These are phyloP conservation scores for Grosmannia huntii DNA, from an alignment of 2,329 filamentous ascomycete species.

Conservation along the genomic window DNA sequence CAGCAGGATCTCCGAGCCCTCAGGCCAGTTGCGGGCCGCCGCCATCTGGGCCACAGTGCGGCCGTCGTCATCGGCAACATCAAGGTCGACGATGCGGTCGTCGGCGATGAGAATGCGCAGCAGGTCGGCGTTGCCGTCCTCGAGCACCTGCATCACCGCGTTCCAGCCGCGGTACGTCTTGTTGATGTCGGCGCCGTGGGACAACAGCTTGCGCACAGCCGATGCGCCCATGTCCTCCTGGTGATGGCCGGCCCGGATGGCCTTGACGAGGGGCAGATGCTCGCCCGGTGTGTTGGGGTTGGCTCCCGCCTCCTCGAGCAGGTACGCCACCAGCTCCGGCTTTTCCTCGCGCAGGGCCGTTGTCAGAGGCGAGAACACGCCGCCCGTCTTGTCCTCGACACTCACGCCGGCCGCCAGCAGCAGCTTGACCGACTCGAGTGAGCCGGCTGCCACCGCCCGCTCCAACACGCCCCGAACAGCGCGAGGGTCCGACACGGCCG, in stretches of 20 bases:
- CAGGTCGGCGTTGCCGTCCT: slow-evolving; percentile 46
- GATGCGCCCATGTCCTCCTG: slow-evolving; percentile 48
- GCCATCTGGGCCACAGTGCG: slow-evolving; percentile 42
- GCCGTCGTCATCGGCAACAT: slow-evolving; percentile 15
- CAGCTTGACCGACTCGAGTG: slow-evolving; percentile 54
- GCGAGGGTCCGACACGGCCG: slow-evolving; percentile 41
- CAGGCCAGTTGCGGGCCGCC: slow-evolving; percentile 42
- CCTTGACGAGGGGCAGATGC: slow-evolving; percentile 59
- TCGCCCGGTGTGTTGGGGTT: slow-evolving; percentile 39
- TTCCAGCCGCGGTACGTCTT: slow-evolving; percentile 55
- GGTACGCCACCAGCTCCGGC: slow-evolving; percentile 39
- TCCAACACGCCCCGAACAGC: slow-evolving; percentile 18
- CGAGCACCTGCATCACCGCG: slow-evolving; percentile 50
- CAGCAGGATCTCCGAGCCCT: slow-evolving; percentile 36
- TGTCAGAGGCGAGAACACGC: slow-evolving; percentile 45
- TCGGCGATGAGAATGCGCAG: slow-evolving; percentile 35
- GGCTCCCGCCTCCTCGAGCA: slow-evolving; percentile 14
- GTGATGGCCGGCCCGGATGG: slow-evolving; percentile 44
- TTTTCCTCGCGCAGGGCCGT: slow-evolving; percentile 24
- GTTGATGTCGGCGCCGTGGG: slow-evolving; percentile 54
- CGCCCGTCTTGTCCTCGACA: slow-evolving; percentile 59
- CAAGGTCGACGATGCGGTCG: slow-evolving; percentile 13
- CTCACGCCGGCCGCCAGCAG: slow-evolving; percentile 51
- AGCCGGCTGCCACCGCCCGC: slow-evolving; percentile 33
- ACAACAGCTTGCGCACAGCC: slow-evolving; percentile 36